A percentile compares a stretch with the other conserved stretches of the same genome.
These are phyloP conservation scores for Didymosphaeria variabile DNA, from an alignment of 2,329 filamentous ascomycete species.

Conservation along the genomic window DNA sequence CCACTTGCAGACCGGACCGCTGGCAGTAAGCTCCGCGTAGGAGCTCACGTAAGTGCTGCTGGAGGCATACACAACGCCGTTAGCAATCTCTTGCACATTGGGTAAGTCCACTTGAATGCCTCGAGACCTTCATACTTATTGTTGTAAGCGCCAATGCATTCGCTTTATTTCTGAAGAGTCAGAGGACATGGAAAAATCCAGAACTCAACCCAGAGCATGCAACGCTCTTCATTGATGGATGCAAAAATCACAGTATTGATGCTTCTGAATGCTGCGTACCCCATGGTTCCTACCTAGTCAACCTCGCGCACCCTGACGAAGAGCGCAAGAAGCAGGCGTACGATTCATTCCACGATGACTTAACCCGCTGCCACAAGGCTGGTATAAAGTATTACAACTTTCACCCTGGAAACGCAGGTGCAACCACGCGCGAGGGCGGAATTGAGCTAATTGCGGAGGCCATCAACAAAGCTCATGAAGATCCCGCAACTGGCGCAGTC, in stretches of 20 bases:
- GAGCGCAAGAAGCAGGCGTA: conserved; percentile 88
- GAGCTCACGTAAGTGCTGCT: conserved; percentile 89
- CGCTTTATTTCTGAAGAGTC: conserved; percentile 93
- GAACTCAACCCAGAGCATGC: conserved; percentile 74
- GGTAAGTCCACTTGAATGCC: conserved; percentile 49
- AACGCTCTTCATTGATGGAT: conserved; percentile 73
- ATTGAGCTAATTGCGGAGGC: conserved; percentile 81
- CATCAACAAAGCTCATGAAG: conserved; percentile 82
- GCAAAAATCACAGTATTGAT: conserved; percentile 75
- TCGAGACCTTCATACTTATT: conserved; percentile 31
- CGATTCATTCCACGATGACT: conserved; percentile 83
- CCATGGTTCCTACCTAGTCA: conserved; percentile 96
- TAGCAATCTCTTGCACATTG: conserved; percentile 78
- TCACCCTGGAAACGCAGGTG: conserved; percentile 83
- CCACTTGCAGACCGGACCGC: conserved; percentile 75
- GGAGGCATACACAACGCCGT: conserved; percentile 93
- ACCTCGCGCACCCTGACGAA: conserved; percentile 84
- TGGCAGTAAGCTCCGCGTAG: conserved; percentile 82
- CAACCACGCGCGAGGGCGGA: conserved; percentile 73
- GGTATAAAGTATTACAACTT: conserved; percentile 97
- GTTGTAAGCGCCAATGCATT: conserved; percentile 80
- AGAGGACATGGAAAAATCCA: conserved; percentile 92
- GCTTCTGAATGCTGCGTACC: conserved; percentile 80
- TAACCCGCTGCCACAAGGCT: conserved; percentile 82
- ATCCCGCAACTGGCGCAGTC: conserved; percentile 71